Evolutionary conservation across 1,284 basidiomycete species (phyloP), one percentile per base, ranked within the genome.

Genomic region (Sphagnurus paluster): DNA sequence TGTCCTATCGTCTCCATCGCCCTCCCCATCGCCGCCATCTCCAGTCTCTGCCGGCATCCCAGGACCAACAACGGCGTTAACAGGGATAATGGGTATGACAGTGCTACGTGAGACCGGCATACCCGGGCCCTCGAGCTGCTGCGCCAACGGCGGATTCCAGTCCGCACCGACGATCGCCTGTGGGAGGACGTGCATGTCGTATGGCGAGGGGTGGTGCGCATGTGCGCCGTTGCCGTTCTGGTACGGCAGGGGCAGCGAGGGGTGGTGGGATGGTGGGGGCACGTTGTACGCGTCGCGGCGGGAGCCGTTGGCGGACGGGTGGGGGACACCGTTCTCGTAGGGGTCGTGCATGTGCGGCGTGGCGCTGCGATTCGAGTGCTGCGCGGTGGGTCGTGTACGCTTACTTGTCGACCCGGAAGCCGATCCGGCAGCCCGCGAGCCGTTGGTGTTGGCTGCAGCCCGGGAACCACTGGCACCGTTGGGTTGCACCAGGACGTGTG

Each of bases 61-160:
- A 7, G 48, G 55, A 7, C 46, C 56, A 11, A 55, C 46, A 11
- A 52, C 34, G 24, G 58, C 46, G 39, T 55, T 56, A 28, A 54
- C 48, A 17, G 56, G 56, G n/a, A 57, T 56, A 24, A 56, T 55
- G 38, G 51, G 50, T 49, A 66, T 71, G 44, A 64, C 61, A 17
- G 66, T 70, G 39, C 63, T 71, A 39, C 80, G 70, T 34, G 75
- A 70, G 6, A 83, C 75, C 13, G 85, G 84, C 80, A 88, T 83
- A 1, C 86, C 85, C 3, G 85, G 85, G 3, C 85, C 86, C 56
- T 85, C 84, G n/a, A 88, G 69, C 50, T 81, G 80, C 21, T 67
- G 65, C 11, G 74, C 74, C 25, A 71, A 74, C 7, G 72, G 69
- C 2, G 66, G 61, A 44, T 60, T 68, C 71, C 78, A 80, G 38